A percentile compares a stretch with the other conserved stretches of the same genome.
Conservation (phyloP, 257 asterid genomes). For the Solanum paucissectum region DNA sequence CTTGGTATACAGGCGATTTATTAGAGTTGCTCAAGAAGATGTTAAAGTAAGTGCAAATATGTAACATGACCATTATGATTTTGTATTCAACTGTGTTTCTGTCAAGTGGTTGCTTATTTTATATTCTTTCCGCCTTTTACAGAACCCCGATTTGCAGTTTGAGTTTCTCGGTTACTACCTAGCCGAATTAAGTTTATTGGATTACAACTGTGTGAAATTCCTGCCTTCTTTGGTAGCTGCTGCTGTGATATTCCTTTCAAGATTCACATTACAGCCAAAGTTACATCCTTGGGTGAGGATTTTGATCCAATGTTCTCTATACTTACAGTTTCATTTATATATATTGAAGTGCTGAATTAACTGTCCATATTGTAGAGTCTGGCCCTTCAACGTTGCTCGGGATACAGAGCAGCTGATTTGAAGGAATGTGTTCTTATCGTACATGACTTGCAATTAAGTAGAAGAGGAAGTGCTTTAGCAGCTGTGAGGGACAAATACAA, state of each 20-base stretch:
- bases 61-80: not conserved
- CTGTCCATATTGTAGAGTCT: slow-evolving; percentile 12
- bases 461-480: slow-evolving; percentile 41
- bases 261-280: slow-evolving; percentile 50
- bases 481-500: slow-evolving; percentile 73
- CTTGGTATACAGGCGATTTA: slow-evolving; percentile 22
- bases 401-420: slow-evolving; percentile 52
- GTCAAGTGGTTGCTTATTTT: not conserved
- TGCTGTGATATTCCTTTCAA: slow-evolving; percentile 58
- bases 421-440: slow-evolving; percentile 55
- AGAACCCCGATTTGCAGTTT: slow-evolving; percentile 40
- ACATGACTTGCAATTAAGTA: slow-evolving; percentile 60
- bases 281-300: slow-evolving; percentile 64
- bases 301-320: not conserved
- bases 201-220: slow-evolving; percentile 58
- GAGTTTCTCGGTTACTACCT: slow-evolving; percentile 78
- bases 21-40: slow-evolving; percentile 45
- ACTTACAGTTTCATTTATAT: not conserved
- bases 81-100: not conserved
- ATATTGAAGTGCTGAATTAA: not conserved
- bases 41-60: slow-evolving; percentile 22
- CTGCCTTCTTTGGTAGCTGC: slow-evolving; percentile 84
- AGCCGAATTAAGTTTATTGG: slow-evolving; percentile 76
- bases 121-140: slow-evolving; percentile 3
- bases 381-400: slow-evolving; percentile 30